A percentile compares a stretch with the other conserved stretches of the same genome.
Evolutionary conservation across 805 yeast genomes (phyloP).

Genomic region (Hanseniaspora pseudoguilliermondii): DNA sequence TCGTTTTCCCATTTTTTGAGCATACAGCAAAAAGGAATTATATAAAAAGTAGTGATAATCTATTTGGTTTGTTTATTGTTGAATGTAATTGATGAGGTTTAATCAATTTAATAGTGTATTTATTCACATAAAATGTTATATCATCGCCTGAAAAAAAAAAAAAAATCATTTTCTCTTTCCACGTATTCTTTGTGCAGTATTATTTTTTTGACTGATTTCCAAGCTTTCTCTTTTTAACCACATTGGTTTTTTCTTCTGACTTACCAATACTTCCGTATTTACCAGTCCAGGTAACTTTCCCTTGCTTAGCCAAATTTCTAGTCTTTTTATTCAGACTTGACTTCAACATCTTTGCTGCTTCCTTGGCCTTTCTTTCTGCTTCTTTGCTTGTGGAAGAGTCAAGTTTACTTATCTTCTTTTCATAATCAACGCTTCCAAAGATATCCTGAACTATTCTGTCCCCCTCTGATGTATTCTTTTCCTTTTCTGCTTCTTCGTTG

Average conservation of each 20-base stretch:
- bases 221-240: neutral
- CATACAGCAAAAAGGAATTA: neutral
- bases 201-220: neutral
- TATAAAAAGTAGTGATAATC: no score
- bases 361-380: conserved; percentile 45
- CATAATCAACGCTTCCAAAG: conserved; percentile 66
- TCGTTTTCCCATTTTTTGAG: conserved; percentile 25
- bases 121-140: no score
- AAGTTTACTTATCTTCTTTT: conserved; percentile 42
- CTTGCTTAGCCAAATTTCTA: conserved; percentile 37
- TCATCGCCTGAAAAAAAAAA: neutral
- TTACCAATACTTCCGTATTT: conserved; percentile 74
- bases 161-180: neutral
- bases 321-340: conserved; percentile 34
- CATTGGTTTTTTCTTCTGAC: conserved; percentile 21
- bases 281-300: conserved; percentile 96
- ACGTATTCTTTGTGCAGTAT: neutral
- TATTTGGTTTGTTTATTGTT: no score
- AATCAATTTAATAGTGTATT: neutral
- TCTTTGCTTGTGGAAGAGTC: conserved; percentile 35
- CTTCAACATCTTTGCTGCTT: conserved; percentile 44
- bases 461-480: conserved; percentile 35
- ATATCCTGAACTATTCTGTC: conserved; percentile 61
- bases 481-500: conserved; percentile 37
- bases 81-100: neutral